phyloP scores from a whole-genome alignment of 768 basidiomycete genomes.

The Cystobasidiopsis lactophilus region DNA sequence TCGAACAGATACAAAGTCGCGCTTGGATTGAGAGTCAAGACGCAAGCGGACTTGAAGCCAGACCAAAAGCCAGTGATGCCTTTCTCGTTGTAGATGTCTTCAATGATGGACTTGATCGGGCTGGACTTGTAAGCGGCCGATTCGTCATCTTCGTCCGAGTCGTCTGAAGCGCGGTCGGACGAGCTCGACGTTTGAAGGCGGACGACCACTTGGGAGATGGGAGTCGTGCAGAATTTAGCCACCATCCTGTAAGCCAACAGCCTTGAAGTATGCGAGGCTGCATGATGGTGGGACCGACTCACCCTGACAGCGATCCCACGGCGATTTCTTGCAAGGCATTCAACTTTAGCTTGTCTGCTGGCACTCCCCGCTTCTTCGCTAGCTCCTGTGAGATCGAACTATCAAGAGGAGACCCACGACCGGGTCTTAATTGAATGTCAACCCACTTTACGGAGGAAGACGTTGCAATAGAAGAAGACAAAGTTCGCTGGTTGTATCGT shows the following conservation, averaged over 20 bases:
- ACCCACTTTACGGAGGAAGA: too few relatives aligned
- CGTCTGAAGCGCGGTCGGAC: constrained; percentile 8
- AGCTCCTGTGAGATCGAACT: too few relatives aligned
- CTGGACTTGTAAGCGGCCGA: background rate
- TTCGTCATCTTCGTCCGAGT: constrained; percentile 17
- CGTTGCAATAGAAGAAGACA: constrained; percentile 38
- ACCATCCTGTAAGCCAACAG: constrained; percentile 33
- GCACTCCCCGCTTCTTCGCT: background rate
- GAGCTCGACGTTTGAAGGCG: constrained; percentile 14
- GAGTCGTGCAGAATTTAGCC: background rate
- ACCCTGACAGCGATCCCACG: constrained; percentile 38
- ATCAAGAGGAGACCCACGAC: too few relatives aligned
- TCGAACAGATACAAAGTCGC: constrained; percentile 37
- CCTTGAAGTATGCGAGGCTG: constrained; percentile 38
- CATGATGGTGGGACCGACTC: constrained; percentile 35
- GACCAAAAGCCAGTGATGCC: constrained; percentile 39
- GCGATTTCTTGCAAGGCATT: constrained; percentile 32
- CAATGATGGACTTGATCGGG: constrained; percentile 21
- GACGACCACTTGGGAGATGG: background rate
- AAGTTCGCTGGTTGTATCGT: constrained; percentile 20
- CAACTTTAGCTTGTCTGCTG: background rate
- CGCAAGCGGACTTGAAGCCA: constrained; percentile 33
- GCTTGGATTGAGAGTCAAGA: constrained; percentile 35
- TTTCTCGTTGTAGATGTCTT: constrained; percentile 31
- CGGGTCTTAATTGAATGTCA: too few relatives aligned